phyloP scores from a whole-genome alignment of 2,329 filamentous ascomycete genomes.

The Chaetomiaceae sp. region DNA sequence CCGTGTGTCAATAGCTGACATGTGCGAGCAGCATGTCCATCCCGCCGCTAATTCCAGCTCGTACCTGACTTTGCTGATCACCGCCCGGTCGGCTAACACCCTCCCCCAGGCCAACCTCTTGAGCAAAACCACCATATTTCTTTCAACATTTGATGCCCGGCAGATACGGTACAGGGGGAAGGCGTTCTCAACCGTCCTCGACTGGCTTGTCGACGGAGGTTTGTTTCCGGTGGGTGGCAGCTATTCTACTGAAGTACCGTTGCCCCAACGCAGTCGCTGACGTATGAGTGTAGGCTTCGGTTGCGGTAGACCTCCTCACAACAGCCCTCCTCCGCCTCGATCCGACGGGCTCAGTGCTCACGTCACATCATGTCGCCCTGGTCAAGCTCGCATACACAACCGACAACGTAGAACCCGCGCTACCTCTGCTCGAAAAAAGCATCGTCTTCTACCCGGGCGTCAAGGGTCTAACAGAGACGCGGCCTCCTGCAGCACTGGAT shows the following conservation, averaged over 20 bases:
- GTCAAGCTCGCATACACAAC: constrained; percentile 53
- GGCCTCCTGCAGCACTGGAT: constrained; percentile 39
- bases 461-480: constrained; percentile 30
- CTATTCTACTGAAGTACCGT: not conserved
- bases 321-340: constrained; percentile 60
- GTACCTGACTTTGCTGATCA: constrained; percentile 43
- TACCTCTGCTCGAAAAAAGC: constrained; percentile 57
- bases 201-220: constrained; percentile 33
- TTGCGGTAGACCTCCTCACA: constrained; percentile 41
- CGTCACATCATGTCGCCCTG: constrained; percentile 54
- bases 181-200: constrained; percentile 40
- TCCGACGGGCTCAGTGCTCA: constrained; percentile 59
- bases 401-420: constrained; percentile 45
- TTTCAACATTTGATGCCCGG: constrained; percentile 42
- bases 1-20: constrained; percentile 18
- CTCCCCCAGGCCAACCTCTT: constrained; percentile 32
- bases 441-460: constrained; percentile 59
- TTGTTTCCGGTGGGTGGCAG: constrained; percentile 36
- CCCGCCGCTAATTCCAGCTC: constrained; percentile 46
- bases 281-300: constrained; percentile 34
- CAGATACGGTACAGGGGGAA: constrained; percentile 48
- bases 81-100: constrained; percentile 24
- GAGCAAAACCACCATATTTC: constrained; percentile 39
- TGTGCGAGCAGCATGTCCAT: constrained; percentile 36
- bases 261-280: constrained; percentile 8